Evolutionary conservation across 768 basidiomycete species (phyloP), one percentile per base, ranked within the genome.

Genomic region (Kwoniella shandongensis): DNA sequence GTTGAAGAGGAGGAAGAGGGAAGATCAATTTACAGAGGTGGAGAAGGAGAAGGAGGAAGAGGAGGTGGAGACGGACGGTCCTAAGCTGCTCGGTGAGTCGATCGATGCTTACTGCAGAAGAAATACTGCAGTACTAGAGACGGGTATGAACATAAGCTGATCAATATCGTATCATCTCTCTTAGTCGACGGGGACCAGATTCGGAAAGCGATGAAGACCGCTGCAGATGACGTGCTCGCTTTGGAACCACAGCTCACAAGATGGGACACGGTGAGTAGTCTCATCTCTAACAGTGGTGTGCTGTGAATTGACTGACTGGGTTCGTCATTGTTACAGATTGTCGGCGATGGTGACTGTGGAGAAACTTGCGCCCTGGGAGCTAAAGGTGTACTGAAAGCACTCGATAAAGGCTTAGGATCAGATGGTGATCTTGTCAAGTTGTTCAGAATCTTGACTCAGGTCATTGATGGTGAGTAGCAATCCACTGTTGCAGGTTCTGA

Each of bases 341-440:
- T 74, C n/a, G 73, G 73, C 17, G 73, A 74, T 57, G 73, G 73
- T 4, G 73, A 74, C 46, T 74, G 73, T 41, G 73, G 73, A 1
- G 73, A 74, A 44, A 74, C 73, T 1, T 72, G 70, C 45, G 68
- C 70, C 4, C 48, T 64, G 10, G 73, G 73, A 20, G 73, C 73
- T 7, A 63, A 72, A 57, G 73, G 62, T 11, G 69, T 71, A 5
- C 50, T 72, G 1, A 57, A 48, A 4, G 64, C 71, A 1, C 41
- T 73, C 12, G 51, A 65, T 12, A 52, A 55, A 13, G 70, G 64
- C 11, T 42, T 75, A 5, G 73, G 71, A 6, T 41, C 55, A 10
- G 59, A 69, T 44, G 73, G 71, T 0, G 73, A 75, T 51, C 48
- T 75, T 4, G 67, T 75, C 8, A 17, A 62, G n/a, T 61, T 70